phyloP scores from a whole-genome alignment of 2,329 filamentous ascomycete species.

The Cryphonectria nitschkei region DNA sequence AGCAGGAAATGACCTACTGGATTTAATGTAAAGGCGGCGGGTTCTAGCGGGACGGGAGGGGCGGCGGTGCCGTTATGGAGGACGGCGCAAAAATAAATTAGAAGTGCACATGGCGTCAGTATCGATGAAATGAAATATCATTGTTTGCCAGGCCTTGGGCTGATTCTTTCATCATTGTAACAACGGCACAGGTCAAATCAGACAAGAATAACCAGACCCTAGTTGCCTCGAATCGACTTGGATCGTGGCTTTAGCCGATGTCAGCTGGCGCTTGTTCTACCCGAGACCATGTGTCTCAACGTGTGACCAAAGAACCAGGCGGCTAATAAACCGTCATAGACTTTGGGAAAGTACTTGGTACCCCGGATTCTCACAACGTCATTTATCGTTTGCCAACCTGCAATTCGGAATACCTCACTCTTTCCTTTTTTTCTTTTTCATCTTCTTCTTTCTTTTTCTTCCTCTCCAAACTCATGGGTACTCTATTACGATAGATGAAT shows the following conservation, averaged over 20 bases:
- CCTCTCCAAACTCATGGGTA: not conserved
- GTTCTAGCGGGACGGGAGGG: not conserved
- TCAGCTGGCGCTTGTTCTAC: not conserved
- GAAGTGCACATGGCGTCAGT: slow-evolving; percentile 15
- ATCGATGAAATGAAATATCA: slow-evolving; percentile 13
- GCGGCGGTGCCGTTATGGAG: slow-evolving; percentile 2
- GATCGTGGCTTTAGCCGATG: too few species aligned
- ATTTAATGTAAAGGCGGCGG: slow-evolving; percentile 51
- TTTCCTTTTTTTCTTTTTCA: not conserved
- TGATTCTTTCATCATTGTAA: not conserved
- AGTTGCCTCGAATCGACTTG: not conserved
- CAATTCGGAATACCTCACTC: not conserved
- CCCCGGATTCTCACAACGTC: not conserved
- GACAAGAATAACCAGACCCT: not conserved
- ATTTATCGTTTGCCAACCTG: too few species aligned
- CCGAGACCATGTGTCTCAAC: not conserved
- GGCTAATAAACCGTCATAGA: not conserved
- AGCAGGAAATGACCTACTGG: slow-evolving; percentile 63
- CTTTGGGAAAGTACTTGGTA: not conserved
- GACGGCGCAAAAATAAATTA: slow-evolving; percentile 16
- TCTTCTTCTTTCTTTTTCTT: not conserved
- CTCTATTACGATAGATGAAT: too few species aligned
- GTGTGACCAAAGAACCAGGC: not conserved
- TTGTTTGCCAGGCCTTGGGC: not conserved
- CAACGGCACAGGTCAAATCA: not conserved